A percentile compares a stretch with the other conserved stretches of the same genome.
Conservation (phyloP, 2,329 filamentous ascomycete genomes). For the Penicillium sp. region DNA sequence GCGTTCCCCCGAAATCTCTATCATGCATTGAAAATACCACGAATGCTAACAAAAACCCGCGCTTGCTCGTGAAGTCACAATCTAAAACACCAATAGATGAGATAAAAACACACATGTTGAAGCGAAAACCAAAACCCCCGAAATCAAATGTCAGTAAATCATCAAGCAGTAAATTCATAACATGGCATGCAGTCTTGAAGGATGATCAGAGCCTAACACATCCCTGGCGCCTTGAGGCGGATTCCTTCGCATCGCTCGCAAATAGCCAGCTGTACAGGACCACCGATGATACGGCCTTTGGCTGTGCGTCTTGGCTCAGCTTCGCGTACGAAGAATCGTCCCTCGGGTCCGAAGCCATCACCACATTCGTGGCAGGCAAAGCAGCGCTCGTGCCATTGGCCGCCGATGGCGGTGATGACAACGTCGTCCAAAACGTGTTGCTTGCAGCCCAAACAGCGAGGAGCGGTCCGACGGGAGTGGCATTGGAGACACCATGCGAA, state of each 20-base stretch:
- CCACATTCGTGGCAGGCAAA: constrained; percentile 76
- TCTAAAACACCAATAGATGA: constrained; percentile 1
- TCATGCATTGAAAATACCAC: constrained; percentile 18
- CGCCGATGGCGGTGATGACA: constrained; percentile 83
- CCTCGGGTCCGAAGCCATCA: constrained; percentile 58
- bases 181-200: not conserved
- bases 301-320: constrained; percentile 48
- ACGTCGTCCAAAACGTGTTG: constrained; percentile 83
- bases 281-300: constrained; percentile 48
- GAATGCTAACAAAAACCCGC: constrained; percentile 11
- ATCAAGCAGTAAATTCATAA: constrained; percentile 18
- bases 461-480: constrained; percentile 85
- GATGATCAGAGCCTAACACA: constrained; percentile 16
- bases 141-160: constrained; percentile 14
- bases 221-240: constrained; percentile 56
- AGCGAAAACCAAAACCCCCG: constrained; percentile 12
- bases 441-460: constrained; percentile 83
- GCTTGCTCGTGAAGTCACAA: constrained; percentile 7
- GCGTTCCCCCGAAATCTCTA: constrained; percentile 14
- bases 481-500: constrained; percentile 96
- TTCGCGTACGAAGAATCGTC: constrained; percentile 61
- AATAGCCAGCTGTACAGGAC: constrained; percentile 56
- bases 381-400: constrained; percentile 90
- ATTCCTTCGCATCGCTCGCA: constrained; percentile 63
- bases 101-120: constrained; percentile 5